Base-by-base conservation (phyloP, 2,329 filamentous ascomycete genomes). In the Plenodomus lindquistii region DNA sequence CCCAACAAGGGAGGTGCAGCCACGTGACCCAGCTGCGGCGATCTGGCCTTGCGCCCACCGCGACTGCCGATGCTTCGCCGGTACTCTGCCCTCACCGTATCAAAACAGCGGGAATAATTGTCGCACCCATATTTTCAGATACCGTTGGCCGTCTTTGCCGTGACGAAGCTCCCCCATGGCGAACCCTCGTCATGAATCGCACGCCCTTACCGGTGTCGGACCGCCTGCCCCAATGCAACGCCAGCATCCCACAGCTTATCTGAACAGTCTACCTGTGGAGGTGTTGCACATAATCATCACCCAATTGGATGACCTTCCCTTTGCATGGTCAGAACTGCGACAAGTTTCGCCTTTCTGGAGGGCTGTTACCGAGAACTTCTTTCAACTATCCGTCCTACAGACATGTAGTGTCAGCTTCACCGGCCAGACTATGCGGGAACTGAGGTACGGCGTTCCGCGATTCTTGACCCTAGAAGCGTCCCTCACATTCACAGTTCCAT, bases 281-380 rank as follows among this genome's bases (percentile, higher is more conserved):
- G 40, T 63, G 10, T 63, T 52, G 52, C 42, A 50, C 20, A 40
- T 51, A 22, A 52, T 57, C 43, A 49, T 63, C 40, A 40, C 40
- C 24, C 35, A 38, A 24, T 37, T 61, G 18, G 50, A 55, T 46
- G 49, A 57, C 52, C 46, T 44, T 38, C 57, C 58, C 53, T 60
- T 62, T 42, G 55, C 50, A 27, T 61, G 57, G 55, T 55, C 54
- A 31, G 45, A 59, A 41, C 39, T 65, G 45, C 56, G 57, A 50
- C 55, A 55, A 21, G 53, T 55, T 15, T 59, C 50, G 36, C 46
- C 42, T 4, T 52, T 46, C 34, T 37, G 59, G 11, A 45, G 39
- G 19, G 34, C 36, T 27, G 49, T 63, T 29, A 55, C 59, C 17
- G 55, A 60, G 39, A 31, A 57, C 16, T 50, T 58, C 36, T 59